These are phyloP conservation scores for Claviceps sp. DNA, from an alignment of 2,329 filamentous ascomycete genomes.

Conservation along the genomic window DNA sequence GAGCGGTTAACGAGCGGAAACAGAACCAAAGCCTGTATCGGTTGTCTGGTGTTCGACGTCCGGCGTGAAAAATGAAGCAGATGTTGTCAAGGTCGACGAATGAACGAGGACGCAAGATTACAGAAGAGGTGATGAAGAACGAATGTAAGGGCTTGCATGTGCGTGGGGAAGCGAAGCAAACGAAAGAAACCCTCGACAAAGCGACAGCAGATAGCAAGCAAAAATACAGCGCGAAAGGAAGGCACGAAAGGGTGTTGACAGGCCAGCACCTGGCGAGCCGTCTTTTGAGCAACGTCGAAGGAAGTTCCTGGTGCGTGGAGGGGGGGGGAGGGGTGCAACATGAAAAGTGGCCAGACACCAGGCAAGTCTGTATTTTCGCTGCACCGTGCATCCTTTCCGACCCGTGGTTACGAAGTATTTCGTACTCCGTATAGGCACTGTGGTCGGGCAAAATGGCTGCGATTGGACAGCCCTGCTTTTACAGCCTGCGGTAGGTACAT, in stretches of 20 bases:
- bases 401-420: no score
- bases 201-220: not conserved
- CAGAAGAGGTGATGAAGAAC: not conserved
- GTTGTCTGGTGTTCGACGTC: constrained; percentile 1
- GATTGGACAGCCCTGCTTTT: constrained; percentile 1
- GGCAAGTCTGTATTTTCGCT: no score
- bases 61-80: not conserved
- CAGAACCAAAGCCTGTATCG: not conserved
- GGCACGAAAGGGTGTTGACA: not conserved
- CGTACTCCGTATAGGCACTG: not conserved
- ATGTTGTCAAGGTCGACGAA: not conserved
- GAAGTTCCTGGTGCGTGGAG: not conserved
- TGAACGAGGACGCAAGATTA: not conserved
- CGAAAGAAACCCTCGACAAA: not conserved
- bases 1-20: not conserved
- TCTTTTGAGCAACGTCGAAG: not conserved
- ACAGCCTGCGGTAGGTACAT: no score
- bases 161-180: not conserved
- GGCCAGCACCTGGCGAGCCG: not conserved
- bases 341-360: not conserved
- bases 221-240: not conserved
- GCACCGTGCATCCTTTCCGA: not conserved
- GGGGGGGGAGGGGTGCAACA: not conserved
- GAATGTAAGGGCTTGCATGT: not conserved
- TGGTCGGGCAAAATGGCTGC: not conserved